These are phyloP conservation scores for Rubus parviflorus DNA, from an alignment of 306 rosid species.

Conservation along the genomic window DNA sequence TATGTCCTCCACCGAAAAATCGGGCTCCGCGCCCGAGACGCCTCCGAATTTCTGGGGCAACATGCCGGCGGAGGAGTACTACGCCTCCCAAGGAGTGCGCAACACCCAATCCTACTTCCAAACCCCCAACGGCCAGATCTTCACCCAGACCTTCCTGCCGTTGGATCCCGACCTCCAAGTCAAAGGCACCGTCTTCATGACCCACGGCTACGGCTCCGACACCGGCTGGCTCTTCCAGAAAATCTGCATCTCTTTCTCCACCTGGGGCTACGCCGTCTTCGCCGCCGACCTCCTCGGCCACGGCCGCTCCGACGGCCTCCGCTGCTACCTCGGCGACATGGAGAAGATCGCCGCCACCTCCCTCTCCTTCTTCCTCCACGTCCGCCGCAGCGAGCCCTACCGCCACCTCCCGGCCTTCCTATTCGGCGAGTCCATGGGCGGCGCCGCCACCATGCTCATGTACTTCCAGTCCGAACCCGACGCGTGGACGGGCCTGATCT, in stretches of 20 bases:
- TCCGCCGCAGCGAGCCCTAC: slow-evolving; percentile 55
- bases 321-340: slow-evolving; percentile 89
- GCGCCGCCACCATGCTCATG: slow-evolving; percentile 68
- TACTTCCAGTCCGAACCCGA: slow-evolving; percentile 74
- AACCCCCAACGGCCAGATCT: slow-evolving; percentile 71
- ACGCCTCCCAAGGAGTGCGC: slow-evolving; percentile 73
- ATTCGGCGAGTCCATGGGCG: slow-evolving; percentile 97
- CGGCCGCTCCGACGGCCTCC: slow-evolving; percentile 91
- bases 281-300: slow-evolving; percentile 92
- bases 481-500: slow-evolving; percentile 83
- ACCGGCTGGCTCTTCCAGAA: slow-evolving; percentile 96
- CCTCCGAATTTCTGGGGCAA: slow-evolving; percentile 82
- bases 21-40: slow-evolving; percentile 28
- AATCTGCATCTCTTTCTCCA: slow-evolving; percentile 73
- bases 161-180: slow-evolving; percentile 26
- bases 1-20: slow-evolving; percentile 30
- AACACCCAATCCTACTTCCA: slow-evolving; percentile 71
- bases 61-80: slow-evolving; percentile 79
- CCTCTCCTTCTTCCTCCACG: slow-evolving; percentile 62
- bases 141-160: slow-evolving; percentile 77
- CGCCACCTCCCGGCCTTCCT: slow-evolving; percentile 69
- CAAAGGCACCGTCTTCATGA: slow-evolving; percentile 80
- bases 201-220: slow-evolving; percentile 98
- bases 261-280: slow-evolving; percentile 95
- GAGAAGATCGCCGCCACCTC: slow-evolving; percentile 71